A percentile compares a stretch with the other conserved stretches of the same genome.
Conservation (phyloP, 2,329 filamentous ascomycete species). For the Cladorrhinum sp. region DNA sequence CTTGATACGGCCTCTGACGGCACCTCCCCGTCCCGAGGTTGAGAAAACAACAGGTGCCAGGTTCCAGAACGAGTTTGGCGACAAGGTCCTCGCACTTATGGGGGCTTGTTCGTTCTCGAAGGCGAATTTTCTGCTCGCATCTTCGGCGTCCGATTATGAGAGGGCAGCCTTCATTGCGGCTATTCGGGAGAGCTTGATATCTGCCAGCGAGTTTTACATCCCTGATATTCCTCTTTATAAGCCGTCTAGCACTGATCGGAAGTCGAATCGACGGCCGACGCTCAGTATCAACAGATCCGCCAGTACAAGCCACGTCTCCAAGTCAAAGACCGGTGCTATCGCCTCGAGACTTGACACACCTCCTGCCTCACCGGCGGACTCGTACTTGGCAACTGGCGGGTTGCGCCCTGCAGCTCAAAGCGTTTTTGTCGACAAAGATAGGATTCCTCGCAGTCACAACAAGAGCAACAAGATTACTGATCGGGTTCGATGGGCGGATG, state of each 20-base stretch:
- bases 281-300: background rate
- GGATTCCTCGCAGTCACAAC: background rate
- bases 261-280: background rate
- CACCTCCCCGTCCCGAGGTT: slow-evolving; percentile 9
- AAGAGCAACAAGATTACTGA: background rate
- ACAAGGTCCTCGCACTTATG: background rate
- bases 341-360: background rate
- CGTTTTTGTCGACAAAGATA: background rate
- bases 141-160: slow-evolving; percentile 52
- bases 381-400: background rate
- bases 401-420: background rate
- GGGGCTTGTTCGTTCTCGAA: slow-evolving; percentile 40
- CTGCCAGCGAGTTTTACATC: slow-evolving; percentile 46
- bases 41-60: slow-evolving; percentile 31
- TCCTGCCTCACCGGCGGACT: background rate
- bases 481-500: slow-evolving; percentile 14
- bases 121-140: slow-evolving; percentile 56
- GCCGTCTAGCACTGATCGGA: background rate
- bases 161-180: slow-evolving; percentile 52
- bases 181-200: slow-evolving; percentile 48
- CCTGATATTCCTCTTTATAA: slow-evolving; percentile 32
- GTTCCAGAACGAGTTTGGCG: slow-evolving; percentile 16
- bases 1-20: slow-evolving; percentile 18
- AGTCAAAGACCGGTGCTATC: background rate
- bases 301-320: background rate